Evolutionary conservation across 1,284 basidiomycete genomes (phyloP).

Genomic region (Irpex sp.): DNA sequence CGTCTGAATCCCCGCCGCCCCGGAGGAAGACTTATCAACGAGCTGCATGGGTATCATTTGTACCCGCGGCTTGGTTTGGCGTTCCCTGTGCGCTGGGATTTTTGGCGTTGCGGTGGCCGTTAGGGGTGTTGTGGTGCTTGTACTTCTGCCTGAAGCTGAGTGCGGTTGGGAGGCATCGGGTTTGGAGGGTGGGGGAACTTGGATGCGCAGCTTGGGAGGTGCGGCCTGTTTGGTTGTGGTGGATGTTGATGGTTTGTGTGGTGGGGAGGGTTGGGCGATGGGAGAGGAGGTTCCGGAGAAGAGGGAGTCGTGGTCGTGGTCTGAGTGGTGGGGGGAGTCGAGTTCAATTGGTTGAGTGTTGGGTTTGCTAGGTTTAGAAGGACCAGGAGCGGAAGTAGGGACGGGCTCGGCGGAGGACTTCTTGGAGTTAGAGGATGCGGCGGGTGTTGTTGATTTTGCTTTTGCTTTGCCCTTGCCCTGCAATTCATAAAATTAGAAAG

Average conservation of each 20-base stretch:
- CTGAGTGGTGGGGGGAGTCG: no score
- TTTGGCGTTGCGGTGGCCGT: no score
- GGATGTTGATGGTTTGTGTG: not conserved
- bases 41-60: conserved; percentile 19
- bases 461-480: not conserved
- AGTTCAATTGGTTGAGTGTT: no score
- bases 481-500: not conserved
- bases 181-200: not conserved
- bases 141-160: not conserved
- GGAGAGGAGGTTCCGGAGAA: no score
- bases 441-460: not conserved
- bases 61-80: conserved; percentile 16
- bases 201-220: no score
- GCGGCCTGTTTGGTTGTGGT: no score
- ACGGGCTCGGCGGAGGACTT: not conserved
- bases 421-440: not conserved
- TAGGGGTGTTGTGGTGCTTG: not conserved
- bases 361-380: no score
- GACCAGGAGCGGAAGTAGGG: not conserved
- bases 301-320: no score
- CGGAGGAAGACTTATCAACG: conserved; percentile 2
- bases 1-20: conserved; percentile 18
- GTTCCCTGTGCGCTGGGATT: conserved; percentile 4
- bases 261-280: no score
- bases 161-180: not conserved